These are phyloP conservation scores for Apiosordaria backusii DNA, from an alignment of 495 filamentous ascomycete genomes.

Conservation along the genomic window DNA sequence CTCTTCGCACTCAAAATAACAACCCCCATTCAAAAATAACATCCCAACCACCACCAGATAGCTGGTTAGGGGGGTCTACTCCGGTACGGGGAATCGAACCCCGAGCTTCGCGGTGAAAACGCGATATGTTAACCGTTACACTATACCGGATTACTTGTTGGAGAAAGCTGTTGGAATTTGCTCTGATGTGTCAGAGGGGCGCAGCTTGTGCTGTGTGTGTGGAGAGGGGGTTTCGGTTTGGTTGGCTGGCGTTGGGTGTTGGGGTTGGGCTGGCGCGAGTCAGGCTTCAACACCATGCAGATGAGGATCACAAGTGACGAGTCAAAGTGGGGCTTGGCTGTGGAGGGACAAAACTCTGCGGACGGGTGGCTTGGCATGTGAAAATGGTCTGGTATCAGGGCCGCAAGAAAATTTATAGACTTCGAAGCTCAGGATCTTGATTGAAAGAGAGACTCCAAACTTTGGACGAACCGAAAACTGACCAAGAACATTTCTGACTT, in stretches of 20 bases:
- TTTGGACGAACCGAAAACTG: not conserved
- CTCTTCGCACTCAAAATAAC: not conserved
- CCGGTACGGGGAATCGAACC: constrained; percentile 52
- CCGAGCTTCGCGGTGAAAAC: constrained; percentile 51
- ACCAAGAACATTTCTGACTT: no score
- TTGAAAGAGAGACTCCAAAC: not conserved
- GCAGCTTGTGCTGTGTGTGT: not conserved
- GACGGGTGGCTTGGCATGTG: not conserved
- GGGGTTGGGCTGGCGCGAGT: not conserved
- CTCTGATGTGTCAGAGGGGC: not conserved
- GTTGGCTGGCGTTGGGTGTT: not conserved
- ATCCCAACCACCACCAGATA: not conserved
- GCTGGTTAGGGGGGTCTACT: constrained; percentile 24
- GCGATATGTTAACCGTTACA: constrained; percentile 50
- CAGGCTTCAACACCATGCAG: not conserved
- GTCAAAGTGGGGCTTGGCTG: not conserved
- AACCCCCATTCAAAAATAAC: not conserved
- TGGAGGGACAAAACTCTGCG: not conserved
- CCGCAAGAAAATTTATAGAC: not conserved
- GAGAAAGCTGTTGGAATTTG: not conserved
- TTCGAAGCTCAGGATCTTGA: not conserved
- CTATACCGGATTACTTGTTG: constrained; percentile 36
- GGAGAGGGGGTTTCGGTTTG: no score
- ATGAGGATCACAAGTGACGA: not conserved
- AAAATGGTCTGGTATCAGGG: not conserved